Evolutionary conservation across 805 yeast genomes (phyloP), one percentile per base, ranked within the genome.

Genomic region (Sungouiozyma ichnusensis): DNA sequence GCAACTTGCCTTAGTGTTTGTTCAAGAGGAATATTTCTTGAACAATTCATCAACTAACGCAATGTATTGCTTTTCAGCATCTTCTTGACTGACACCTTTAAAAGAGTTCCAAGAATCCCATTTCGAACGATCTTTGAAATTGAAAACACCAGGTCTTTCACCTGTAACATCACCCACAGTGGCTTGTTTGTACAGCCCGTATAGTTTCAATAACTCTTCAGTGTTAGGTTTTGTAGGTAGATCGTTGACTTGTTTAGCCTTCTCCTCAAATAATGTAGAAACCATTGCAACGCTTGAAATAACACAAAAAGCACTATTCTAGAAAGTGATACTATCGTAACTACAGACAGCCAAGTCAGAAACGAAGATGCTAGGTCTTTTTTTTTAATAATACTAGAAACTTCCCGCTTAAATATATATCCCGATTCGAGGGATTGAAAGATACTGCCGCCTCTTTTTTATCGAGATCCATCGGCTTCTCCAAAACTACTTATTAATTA

Each of bases 41-140:
- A 74, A 64, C 67, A 84, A 69, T 58, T 74, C 74, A 52, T 76
- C 77, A 41, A 77, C 90, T 36, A 82, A 67, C 8, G 62, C 80
- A 57, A 83, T 83, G 69, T 83, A 77, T 65, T 86, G 73, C 54
- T 73, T 49, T 72, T 90, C 97, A 46, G 98, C 98, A 31, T 86
- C 97, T 53, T 77, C 94, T 66, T 83, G 84, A 34, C 86, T 66
- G 47, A 75, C 76, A 44, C 98, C 98, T 70, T 84, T 82, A 58
- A 81, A 69, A 55, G 78, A 79, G 57, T 81, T 81, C 97, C 97
- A 92, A 7, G 97, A 76, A 62, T 88, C 90, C 97, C 97, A 92
- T 74, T 92, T 92, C 76, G 85, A 84, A 68, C 94, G 87, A 53
- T 90, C 97, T 71, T 83, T 86, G 69, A 92, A 74, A 68, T 87